Conservation (phyloP, 139 green algal genomes). For the Trebouxia sp. region DNA sequence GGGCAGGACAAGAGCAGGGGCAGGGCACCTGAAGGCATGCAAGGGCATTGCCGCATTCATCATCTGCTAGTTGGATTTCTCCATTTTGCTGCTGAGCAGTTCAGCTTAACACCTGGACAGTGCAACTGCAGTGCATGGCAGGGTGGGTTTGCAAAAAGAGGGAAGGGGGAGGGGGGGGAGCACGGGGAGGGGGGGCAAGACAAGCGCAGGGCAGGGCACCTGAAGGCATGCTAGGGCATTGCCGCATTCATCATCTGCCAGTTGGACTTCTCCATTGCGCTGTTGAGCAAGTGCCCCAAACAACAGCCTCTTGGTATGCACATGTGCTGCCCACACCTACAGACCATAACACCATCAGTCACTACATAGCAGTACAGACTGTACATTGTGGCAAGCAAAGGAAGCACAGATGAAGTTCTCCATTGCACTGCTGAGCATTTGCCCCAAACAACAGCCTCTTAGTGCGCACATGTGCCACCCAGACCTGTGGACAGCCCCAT, state of each 20-base stretch:
- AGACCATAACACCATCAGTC: background rate
- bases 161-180: too few species aligned
- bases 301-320: background rate
- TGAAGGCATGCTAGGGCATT: slow-evolving; percentile 19
- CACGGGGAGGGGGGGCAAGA: too few species aligned
- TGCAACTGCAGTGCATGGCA: background rate
- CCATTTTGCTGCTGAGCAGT: background rate
- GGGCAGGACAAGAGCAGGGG: too few species aligned
- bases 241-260: slow-evolving; percentile 25
- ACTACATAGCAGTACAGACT: too few species aligned
- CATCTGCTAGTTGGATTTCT: background rate
- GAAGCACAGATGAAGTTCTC: too few species aligned
- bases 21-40: background rate
- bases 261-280: background rate
- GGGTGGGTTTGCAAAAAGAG: background rate
- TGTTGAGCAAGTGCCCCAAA: slow-evolving; percentile 16
- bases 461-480: too few species aligned
- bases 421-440: too few species aligned
- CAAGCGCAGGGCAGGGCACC: background rate
- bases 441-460: too few species aligned
- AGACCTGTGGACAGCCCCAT: too few species aligned
- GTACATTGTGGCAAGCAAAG: too few species aligned
- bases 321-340: slow-evolving; percentile 21
- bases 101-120: background rate
- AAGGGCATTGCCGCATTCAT: background rate